Percentiles rank a stretch among this genome's conserved stretches.
These are phyloP conservation scores for Beauveria australis DNA, from an alignment of 2,329 filamentous ascomycete genomes.

Conservation along the genomic window DNA sequence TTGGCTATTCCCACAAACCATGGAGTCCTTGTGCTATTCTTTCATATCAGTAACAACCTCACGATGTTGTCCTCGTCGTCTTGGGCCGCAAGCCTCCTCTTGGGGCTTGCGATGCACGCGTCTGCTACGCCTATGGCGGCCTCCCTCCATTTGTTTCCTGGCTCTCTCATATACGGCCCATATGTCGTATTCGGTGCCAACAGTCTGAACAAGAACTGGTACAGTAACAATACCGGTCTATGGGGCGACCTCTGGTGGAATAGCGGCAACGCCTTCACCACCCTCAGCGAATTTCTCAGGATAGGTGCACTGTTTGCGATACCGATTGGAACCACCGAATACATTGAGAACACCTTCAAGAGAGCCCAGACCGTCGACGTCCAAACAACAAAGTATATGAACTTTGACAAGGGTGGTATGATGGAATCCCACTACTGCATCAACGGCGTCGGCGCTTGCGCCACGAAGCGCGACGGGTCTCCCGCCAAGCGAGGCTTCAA, in stretches of 20 bases:
- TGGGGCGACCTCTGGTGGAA: conserved; percentile 69
- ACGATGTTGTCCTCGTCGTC: background rate
- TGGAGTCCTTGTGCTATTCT: background rate
- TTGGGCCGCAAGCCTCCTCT: background rate
- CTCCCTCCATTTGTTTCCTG: conserved; percentile 11
- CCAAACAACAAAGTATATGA: conserved; percentile 30
- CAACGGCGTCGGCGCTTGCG: conserved; percentile 13
- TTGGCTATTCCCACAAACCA: background rate
- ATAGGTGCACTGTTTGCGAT: conserved; percentile 27
- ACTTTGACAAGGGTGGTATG: conserved; percentile 23
- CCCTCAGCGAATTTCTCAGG: conserved; percentile 46
- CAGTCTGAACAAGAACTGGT: conserved; percentile 49
- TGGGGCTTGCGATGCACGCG: background rate
- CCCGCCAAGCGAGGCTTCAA: conserved; percentile 27
- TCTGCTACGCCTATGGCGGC: background rate
- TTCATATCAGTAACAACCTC: background rate
- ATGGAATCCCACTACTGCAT: conserved; percentile 31
- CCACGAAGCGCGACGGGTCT: conserved; percentile 17
- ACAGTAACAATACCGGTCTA: conserved; percentile 50
- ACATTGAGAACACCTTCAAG: conserved; percentile 37
- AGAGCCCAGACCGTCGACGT: conserved; percentile 34
- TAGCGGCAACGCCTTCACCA: conserved; percentile 57
- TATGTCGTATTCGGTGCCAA: conserved; percentile 27
- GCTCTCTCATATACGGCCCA: conserved; percentile 22
- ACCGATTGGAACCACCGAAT: conserved; percentile 29